Evolutionary conservation across 768 basidiomycete species (phyloP), one percentile per base, ranked within the genome.

Genomic region (Chlorophyllum brunneum): DNA sequence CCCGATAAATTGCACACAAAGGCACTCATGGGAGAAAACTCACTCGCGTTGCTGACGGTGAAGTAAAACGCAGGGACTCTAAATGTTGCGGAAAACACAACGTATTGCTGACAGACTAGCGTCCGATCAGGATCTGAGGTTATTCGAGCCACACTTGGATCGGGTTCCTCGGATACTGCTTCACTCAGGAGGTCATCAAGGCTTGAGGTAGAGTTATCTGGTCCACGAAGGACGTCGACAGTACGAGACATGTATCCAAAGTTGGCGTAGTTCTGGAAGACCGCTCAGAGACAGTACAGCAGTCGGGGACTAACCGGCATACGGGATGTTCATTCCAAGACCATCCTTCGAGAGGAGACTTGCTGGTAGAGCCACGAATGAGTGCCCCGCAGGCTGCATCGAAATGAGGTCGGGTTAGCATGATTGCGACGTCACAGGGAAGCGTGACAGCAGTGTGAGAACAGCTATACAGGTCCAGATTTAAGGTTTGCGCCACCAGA

Each of bases 31-130:
- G 44, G 50, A 45, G 2, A 31, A 18, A n/a, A 85, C 91, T 65
- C 62, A 93, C 92, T 79, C 39, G 76, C 65, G 59, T 81, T 75
- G 56, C 85, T 77, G 11, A 87, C 67, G 3, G 80, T 78, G 67
- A 95, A 92, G 69, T 92, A 94, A 61, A 95, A 86, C 1, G 83
- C 78, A 5, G 93, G 93, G 1, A 91, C 89, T 60, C 78, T 81
- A 63, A 86, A 95, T 0, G 88, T 86, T 8, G 85, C 70, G 23
- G 91, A 93, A 63, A 81, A 86, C 27, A 84, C 85, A 48, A 95
- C 70, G 54, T 81, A 85, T 66, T 93, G 86, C 41, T 70, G 68
- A 56, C 74, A 82, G 30, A 65, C 72, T 34, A 88, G 58, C 36
- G 66, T 59, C 47, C 72, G 68, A 7, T 54, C 55, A 52, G 24